phyloP scores from a whole-genome alignment of 2,329 filamentous ascomycete species.

The Alternaria atra region DNA sequence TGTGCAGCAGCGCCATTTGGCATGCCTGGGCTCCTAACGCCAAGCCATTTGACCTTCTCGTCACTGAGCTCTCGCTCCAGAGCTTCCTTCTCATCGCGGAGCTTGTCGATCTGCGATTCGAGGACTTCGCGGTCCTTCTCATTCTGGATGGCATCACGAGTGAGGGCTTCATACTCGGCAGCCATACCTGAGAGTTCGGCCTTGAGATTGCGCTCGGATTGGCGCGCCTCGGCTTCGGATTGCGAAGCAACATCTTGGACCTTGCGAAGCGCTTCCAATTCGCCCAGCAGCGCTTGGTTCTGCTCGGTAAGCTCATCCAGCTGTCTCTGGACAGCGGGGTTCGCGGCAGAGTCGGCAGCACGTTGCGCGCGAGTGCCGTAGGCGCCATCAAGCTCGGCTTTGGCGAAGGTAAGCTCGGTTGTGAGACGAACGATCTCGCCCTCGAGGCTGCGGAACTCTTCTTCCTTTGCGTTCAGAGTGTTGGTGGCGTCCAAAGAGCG shows the following conservation, averaged over 20 bases:
- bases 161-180: conserved; percentile 74
- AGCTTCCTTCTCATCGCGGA: conserved; percentile 70
- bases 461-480: conserved; percentile 44
- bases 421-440: conserved; percentile 71
- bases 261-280: conserved; percentile 55
- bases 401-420: conserved; percentile 87
- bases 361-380: conserved; percentile 80
- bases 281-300: conserved; percentile 53
- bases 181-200: conserved; percentile 73
- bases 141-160: conserved; percentile 73
- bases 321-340: conserved; percentile 67
- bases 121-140: conserved; percentile 74
- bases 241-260: conserved; percentile 48
- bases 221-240: conserved; percentile 46
- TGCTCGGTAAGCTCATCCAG: conserved; percentile 64
- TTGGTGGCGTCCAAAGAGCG: conserved; percentile 41
- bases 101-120: conserved; percentile 69
- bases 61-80: conserved; percentile 72
- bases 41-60: conserved; percentile 72
- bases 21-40: conserved; percentile 63
- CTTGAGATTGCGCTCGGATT: conserved; percentile 62
- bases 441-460: conserved; percentile 59
- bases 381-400: conserved; percentile 91
- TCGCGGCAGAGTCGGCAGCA: conserved; percentile 69
- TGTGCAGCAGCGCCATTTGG: conserved; percentile 33